phyloP scores from a whole-genome alignment of 176 grass and related monocot species.

The Juncus inflexus region DNA sequence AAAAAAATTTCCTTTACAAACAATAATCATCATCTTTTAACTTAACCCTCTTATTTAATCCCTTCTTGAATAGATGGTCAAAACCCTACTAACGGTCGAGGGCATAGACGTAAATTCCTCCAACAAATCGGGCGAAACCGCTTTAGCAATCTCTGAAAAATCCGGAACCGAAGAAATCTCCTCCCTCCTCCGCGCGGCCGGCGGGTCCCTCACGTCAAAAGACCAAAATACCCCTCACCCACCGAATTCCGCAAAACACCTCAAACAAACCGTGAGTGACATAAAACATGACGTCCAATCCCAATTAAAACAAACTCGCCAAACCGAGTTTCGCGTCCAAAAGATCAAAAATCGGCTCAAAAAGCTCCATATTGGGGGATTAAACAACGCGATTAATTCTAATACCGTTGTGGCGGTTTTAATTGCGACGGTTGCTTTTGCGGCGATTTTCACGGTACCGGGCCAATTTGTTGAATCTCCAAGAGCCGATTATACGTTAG shows the following conservation, averaged over 20 bases:
- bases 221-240: conserved; percentile 54
- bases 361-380: conserved; percentile 85
- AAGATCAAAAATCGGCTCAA: conserved; percentile 81
- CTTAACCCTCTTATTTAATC: no score
- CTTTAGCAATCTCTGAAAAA: conserved; percentile 78
- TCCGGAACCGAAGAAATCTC: conserved; percentile 56
- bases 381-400: conserved; percentile 95
- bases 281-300: conserved; percentile 87
- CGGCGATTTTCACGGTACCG: conserved; percentile 85
- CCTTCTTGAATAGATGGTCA: no score
- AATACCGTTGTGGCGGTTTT: conserved; percentile 93
- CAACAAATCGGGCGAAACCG: conserved; percentile 88
- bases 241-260: conserved; percentile 72
- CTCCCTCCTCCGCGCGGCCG: conserved; percentile 49
- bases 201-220: conserved; percentile 56
- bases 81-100: conserved; percentile 54
- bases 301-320: conserved; percentile 78
- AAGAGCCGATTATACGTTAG: conserved; percentile 26
- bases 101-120: conserved; percentile 76
- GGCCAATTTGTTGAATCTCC: conserved; percentile 43
- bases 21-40: not conserved
- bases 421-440: conserved; percentile 92
- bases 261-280: conserved; percentile 92
- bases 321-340: conserved; percentile 77
- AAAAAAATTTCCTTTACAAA: no score